These are phyloP conservation scores for Fabrea salina DNA, from an alignment of 169 alveolate species.

Conservation along the genomic window DNA sequence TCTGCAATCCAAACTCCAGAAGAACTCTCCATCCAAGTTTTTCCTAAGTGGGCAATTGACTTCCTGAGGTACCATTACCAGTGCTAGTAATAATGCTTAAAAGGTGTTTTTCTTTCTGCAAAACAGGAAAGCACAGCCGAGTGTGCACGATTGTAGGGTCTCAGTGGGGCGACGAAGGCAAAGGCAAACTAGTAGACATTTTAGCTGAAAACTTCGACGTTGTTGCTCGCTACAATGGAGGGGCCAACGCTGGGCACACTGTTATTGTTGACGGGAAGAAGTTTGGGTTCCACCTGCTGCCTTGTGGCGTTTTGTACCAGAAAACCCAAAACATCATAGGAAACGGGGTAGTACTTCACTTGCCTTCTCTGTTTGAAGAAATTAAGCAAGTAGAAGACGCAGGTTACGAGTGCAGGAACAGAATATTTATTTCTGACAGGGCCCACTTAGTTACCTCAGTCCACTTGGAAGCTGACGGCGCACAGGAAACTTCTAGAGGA, in stretches of 20 bases:
- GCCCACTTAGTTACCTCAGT: conserved; percentile 88
- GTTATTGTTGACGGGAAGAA: conserved; percentile 75
- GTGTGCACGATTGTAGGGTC: conserved; percentile 78
- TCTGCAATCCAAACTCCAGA: too few relatives aligned
- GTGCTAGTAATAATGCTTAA: conserved; percentile 24
- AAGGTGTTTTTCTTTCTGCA: not conserved
- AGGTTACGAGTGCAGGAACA: conserved; percentile 42
- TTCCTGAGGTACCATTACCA: too few relatives aligned
- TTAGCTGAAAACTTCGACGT: conserved; percentile 85
- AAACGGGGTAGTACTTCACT: conserved; percentile 91
- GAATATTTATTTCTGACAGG: conserved; percentile 86
- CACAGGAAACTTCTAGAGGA: conserved; percentile 61
- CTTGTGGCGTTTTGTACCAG: conserved; percentile 89
- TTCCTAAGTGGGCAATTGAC: too few relatives aligned
- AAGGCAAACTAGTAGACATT: conserved; percentile 94
- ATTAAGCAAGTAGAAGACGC: conserved; percentile 60
- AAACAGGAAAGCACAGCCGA: conserved; percentile 29
- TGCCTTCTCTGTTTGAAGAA: conserved; percentile 68
- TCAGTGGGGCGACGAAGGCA: conserved; percentile 98
- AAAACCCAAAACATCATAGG: conserved; percentile 84
- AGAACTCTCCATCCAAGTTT: too few relatives aligned
- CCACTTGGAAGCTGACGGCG: conserved; percentile 69
- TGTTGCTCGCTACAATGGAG: conserved; percentile 93
- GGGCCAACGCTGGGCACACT: conserved; percentile 93
- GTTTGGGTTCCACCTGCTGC: conserved; percentile 91